Evolutionary conservation across 1,284 basidiomycete genomes (phyloP).

Genomic region (Sanghuangporus sanghuang): DNA sequence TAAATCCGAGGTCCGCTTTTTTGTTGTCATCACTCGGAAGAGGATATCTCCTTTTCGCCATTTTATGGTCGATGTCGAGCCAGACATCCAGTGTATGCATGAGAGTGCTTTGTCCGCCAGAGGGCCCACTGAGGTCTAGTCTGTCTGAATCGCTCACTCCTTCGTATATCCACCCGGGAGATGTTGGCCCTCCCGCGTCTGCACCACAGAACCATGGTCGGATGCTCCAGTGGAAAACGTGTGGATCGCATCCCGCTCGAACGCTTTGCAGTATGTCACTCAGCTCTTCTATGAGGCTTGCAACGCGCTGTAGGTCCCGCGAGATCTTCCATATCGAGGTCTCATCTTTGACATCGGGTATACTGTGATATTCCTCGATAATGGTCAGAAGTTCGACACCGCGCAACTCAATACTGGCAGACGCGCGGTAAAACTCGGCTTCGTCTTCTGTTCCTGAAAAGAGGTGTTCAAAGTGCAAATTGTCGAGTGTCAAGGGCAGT

Average conservation of each 20-base stretch:
- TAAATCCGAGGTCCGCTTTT: conserved; percentile 65
- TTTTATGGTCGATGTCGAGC: conserved; percentile 78
- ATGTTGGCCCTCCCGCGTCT: conserved; percentile 49
- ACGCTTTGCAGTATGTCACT: conserved; percentile 66
- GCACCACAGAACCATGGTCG: conserved; percentile 94
- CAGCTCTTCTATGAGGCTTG: conserved; percentile 70
- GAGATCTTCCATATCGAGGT: conserved; percentile 69
- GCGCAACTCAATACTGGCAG: conserved; percentile 80
- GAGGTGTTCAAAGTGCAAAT: conserved; percentile 61
- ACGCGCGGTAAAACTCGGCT: conserved; percentile 82
- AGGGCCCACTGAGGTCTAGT: conserved; percentile 79
- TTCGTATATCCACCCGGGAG: conserved; percentile 78
- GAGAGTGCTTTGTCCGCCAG: conserved; percentile 89
- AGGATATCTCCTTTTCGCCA: conserved; percentile 67
- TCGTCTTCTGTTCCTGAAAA: conserved; percentile 90
- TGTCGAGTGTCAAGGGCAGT: conserved; percentile 49
- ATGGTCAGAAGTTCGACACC: conserved; percentile 85
- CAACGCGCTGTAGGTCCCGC: conserved; percentile 67
- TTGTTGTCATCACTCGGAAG: conserved; percentile 61
- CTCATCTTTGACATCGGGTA: conserved; percentile 69
- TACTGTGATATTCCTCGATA: conserved; percentile 76
- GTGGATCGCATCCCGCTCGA: conserved; percentile 76
- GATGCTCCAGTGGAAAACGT: conserved; percentile 86
- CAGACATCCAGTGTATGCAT: conserved; percentile 84
- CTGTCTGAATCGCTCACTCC: conserved; percentile 58